phyloP scores from a whole-genome alignment of 1,284 basidiomycete genomes.

The Boletellus sp. region DNA sequence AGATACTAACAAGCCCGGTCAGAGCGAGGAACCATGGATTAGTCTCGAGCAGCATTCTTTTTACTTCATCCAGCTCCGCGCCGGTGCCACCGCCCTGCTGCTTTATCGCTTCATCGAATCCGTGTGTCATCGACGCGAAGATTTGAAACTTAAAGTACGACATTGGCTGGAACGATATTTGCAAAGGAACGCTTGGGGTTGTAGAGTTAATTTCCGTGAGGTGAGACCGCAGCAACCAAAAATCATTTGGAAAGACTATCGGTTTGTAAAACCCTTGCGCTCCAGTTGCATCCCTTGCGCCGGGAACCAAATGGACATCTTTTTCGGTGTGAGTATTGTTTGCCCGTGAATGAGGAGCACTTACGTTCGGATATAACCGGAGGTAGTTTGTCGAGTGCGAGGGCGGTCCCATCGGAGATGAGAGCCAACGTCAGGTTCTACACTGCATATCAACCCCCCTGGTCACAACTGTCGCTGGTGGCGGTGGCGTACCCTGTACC shows the following conservation, averaged over 20 bases:
- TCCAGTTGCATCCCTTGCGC: constrained; percentile 58
- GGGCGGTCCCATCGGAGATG: constrained; percentile 61
- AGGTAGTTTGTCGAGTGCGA: constrained; percentile 61
- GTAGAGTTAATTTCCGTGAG: constrained; percentile 79
- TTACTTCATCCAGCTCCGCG: constrained; percentile 88
- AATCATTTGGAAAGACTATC: constrained; percentile 91
- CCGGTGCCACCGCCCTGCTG: constrained; percentile 60
- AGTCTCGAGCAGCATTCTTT: constrained; percentile 92
- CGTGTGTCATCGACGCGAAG: constrained; percentile 75
- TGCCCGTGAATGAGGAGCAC: constrained; percentile 27
- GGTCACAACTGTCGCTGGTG: neutral
- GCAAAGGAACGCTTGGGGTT: constrained; percentile 70
- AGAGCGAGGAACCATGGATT: constrained; percentile 86
- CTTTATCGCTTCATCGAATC: constrained; percentile 79
- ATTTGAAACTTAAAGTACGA: constrained; percentile 84
- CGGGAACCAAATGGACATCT: constrained; percentile 63
- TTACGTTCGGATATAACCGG: constrained; percentile 62
- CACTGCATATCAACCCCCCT: constrained; percentile 13
- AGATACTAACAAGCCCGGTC: constrained; percentile 77
- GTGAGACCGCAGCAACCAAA: constrained; percentile 85
- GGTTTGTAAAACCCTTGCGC: constrained; percentile 76
- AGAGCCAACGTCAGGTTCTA: constrained; percentile 87
- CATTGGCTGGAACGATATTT: constrained; percentile 82
- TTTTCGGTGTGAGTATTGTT: constrained; percentile 8
- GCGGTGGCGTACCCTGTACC: constrained; percentile 59